phyloP scores from a whole-genome alignment of 225 moss, liverwort and hornwort species.

The Ulota crispa region DNA sequence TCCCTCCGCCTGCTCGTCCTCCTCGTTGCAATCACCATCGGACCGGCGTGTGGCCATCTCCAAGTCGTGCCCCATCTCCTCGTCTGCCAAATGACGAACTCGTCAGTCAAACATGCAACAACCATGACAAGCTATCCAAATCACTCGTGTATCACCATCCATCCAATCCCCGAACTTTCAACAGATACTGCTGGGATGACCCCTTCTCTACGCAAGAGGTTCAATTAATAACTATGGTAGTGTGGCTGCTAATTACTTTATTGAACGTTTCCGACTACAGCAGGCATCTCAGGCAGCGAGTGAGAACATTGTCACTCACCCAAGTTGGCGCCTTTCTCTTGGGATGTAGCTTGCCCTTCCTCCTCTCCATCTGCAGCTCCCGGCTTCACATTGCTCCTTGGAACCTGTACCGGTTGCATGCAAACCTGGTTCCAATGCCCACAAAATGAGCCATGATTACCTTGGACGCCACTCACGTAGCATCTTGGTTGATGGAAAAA shows the following conservation, averaged over 20 bases:
- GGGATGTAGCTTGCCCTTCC: conserved; percentile 85
- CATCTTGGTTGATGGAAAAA: not conserved
- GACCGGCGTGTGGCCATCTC: conserved; percentile 84
- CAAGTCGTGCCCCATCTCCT: conserved; percentile 87
- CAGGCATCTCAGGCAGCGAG: not conserved
- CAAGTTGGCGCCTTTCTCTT: conserved; percentile 47
- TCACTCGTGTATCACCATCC: not conserved
- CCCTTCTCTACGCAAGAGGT: too few species aligned
- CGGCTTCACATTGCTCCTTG: conserved; percentile 39
- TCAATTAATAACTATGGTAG: too few species aligned
- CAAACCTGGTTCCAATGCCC: conserved; percentile 44
- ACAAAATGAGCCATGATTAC: not conserved
- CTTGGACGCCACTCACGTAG: too few species aligned
- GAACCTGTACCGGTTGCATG: conserved; percentile 49
- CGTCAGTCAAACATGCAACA: conserved; percentile 1
- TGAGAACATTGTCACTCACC: conserved; percentile 21
- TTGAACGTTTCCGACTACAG: not conserved
- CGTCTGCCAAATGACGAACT: conserved; percentile 37
- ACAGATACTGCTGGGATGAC: too few species aligned
- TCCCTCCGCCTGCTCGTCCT: conserved; percentile 22
- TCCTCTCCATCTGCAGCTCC: conserved; percentile 57
- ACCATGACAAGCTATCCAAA: not conserved
- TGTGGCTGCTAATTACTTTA: too few species aligned
- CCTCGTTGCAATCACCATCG: conserved; percentile 25
- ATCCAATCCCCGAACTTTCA: not conserved